phyloP scores from a whole-genome alignment of 257 asterid genomes.

The Nicotiana paniculata region DNA sequence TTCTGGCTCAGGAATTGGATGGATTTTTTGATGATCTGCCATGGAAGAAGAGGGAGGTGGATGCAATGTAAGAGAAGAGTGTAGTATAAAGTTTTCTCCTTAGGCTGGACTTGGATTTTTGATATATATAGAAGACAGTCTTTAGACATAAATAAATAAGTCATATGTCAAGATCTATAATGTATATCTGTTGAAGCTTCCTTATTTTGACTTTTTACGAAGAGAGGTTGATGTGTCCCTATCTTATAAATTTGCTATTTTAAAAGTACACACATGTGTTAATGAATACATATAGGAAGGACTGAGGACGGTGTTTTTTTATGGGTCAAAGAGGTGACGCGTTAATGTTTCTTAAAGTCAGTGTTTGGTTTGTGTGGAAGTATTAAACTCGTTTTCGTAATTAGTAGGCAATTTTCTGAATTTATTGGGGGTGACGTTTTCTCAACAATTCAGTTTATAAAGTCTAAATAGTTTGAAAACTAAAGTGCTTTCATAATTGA shows the following conservation, averaged over 20 bases:
- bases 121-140: neutral
- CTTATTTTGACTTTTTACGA: neutral
- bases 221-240: conserved; percentile 5
- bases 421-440: neutral
- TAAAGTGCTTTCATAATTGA: neutral
- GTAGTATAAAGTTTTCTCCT: neutral
- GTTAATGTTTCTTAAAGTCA: neutral
- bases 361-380: conserved; percentile 3
- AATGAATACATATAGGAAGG: neutral
- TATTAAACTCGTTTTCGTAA: neutral
- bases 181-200: neutral
- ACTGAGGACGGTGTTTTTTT: neutral
- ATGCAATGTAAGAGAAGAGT: too few relatives aligned
- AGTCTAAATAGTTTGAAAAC: neutral
- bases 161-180: neutral
- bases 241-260: neutral
- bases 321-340: neutral
- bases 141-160: neutral
- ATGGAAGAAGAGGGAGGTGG: conserved; percentile 12
- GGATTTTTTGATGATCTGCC: conserved; percentile 76
- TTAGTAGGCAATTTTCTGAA: neutral
- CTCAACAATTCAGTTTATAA: neutral
- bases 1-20: conserved; percentile 59
- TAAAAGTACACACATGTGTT: neutral
- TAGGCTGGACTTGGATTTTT: neutral